Conservation (phyloP, 2,329 filamentous ascomycete genomes). For the Phoma sp. region DNA sequence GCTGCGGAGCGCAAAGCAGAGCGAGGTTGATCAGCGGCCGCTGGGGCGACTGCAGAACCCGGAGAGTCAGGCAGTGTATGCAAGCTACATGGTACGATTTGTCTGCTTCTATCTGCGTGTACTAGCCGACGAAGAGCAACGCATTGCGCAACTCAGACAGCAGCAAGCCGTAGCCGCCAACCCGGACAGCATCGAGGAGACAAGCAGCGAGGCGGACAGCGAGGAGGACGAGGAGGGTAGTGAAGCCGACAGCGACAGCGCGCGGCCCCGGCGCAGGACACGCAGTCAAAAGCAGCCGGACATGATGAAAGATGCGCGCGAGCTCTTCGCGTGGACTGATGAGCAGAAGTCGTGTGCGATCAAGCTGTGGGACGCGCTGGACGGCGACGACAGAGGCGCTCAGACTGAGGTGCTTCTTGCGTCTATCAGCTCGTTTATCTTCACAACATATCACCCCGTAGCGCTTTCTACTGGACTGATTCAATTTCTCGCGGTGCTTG, state of each 20-base stretch:
- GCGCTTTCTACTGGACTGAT: not conserved
- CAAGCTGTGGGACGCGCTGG: not conserved
- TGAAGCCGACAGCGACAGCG: conserved; percentile 10
- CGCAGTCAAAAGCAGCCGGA: conserved; percentile 1
- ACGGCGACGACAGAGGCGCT: not conserved
- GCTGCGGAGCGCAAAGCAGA: too few species aligned
- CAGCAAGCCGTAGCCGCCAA: not conserved
- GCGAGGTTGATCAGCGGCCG: too few species aligned
- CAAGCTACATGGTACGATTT: too few species aligned
- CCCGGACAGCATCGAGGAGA: not conserved
- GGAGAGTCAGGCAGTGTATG: too few species aligned
- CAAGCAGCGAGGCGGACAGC: conserved; percentile 4
- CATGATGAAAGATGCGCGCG: conserved; percentile 14
- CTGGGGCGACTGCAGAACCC: too few species aligned
- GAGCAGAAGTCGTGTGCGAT: conserved; percentile 7
- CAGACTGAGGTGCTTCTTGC: not conserved
- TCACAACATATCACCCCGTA: not conserved
- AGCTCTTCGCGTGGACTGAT: conserved; percentile 19
- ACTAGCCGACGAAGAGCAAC: too few species aligned
- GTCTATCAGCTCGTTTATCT: not conserved
- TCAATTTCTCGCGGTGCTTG: conserved; percentile 1
- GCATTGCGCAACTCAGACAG: too few species aligned
- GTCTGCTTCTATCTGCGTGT: too few species aligned
- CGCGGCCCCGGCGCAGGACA: not conserved
- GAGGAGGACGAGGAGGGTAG: not conserved